Evolutionary conservation across 2,329 filamentous ascomycete genomes (phyloP).

Genomic region (Lachnellula cervina): DNA sequence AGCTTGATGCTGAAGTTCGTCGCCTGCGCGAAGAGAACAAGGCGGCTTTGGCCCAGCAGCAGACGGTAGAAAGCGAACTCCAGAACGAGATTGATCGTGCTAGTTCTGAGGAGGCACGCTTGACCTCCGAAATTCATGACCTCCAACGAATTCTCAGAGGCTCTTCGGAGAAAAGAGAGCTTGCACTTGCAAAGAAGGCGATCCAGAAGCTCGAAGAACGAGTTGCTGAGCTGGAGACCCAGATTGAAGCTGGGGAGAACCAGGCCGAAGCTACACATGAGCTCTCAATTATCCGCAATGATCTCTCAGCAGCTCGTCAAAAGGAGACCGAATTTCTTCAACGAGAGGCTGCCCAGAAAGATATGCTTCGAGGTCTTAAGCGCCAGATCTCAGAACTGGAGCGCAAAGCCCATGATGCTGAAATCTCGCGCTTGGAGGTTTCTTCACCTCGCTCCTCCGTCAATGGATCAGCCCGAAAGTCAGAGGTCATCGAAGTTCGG

Average conservation of each 20-base stretch:
- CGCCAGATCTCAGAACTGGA: conserved; percentile 63
- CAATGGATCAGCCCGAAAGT: conserved; percentile 49
- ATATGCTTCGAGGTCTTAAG: conserved; percentile 58
- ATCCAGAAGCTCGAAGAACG: conserved; percentile 60
- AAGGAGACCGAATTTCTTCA: conserved; percentile 62
- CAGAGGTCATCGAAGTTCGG: conserved; percentile 55
- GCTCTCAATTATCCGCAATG: conserved; percentile 55
- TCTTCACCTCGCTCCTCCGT: conserved; percentile 44
- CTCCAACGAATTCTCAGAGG: conserved; percentile 40
- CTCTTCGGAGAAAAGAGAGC: conserved; percentile 40
- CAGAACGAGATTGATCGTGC: conserved; percentile 63
- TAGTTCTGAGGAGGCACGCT: conserved; percentile 59
- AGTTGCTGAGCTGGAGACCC: conserved; percentile 42
- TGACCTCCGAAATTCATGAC: conserved; percentile 49
- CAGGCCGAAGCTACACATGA: conserved; percentile 46
- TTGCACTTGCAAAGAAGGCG: conserved; percentile 50
- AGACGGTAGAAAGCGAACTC: conserved; percentile 57
- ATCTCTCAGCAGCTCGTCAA: conserved; percentile 57
- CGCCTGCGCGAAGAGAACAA: conserved; percentile 61
- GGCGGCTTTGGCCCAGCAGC: conserved; percentile 50
- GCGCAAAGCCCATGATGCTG: conserved; percentile 59
- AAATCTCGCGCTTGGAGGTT: conserved; percentile 45
- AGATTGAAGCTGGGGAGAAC: conserved; percentile 32
- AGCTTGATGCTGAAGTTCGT: conserved; percentile 62
- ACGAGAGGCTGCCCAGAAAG: conserved; percentile 60